phyloP scores from a whole-genome alignment of 2,329 filamentous ascomycete species.

The Neonectria ditissima region DNA sequence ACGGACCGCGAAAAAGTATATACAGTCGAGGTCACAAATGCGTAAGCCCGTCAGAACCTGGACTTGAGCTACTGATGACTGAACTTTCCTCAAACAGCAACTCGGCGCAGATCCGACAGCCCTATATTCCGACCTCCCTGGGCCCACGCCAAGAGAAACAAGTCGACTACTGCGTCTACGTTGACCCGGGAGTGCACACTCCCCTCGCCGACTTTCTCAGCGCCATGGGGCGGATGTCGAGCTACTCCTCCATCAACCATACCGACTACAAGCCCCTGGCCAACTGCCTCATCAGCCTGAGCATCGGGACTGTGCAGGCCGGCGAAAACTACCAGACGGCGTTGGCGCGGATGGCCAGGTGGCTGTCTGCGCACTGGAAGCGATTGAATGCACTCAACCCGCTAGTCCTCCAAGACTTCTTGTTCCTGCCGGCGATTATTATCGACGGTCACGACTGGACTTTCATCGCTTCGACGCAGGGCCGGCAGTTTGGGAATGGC shows the following conservation, averaged over 20 bases:
- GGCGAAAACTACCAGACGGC: constrained; percentile 1
- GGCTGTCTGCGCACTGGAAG: constrained; percentile 7
- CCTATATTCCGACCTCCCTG: not conserved
- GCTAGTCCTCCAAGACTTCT: not conserved
- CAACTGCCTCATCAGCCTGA: constrained; percentile 9
- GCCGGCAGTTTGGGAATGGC: not conserved
- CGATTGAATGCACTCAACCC: not conserved
- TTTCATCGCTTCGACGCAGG: not conserved
- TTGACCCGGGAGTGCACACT: not conserved
- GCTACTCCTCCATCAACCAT: not conserved
- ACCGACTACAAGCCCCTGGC: not conserved
- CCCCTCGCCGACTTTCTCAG: not conserved
- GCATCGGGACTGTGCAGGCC: constrained; percentile 14
- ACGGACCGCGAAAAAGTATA: not conserved
- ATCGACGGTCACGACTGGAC: not conserved
- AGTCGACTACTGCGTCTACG: constrained; percentile 17
- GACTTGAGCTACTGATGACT: too few relatives aligned
- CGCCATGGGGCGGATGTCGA: not conserved
- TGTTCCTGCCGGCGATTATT: constrained; percentile 6
- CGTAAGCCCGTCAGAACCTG: not conserved
- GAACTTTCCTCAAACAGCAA: too few relatives aligned
- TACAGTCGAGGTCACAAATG: not conserved
- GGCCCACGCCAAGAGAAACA: not conserved
- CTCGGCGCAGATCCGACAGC: not conserved
- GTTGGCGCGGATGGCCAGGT: not conserved